Base-by-base conservation (phyloP, 2,329 filamentous ascomycete genomes). In the Fusarium hostae region DNA sequence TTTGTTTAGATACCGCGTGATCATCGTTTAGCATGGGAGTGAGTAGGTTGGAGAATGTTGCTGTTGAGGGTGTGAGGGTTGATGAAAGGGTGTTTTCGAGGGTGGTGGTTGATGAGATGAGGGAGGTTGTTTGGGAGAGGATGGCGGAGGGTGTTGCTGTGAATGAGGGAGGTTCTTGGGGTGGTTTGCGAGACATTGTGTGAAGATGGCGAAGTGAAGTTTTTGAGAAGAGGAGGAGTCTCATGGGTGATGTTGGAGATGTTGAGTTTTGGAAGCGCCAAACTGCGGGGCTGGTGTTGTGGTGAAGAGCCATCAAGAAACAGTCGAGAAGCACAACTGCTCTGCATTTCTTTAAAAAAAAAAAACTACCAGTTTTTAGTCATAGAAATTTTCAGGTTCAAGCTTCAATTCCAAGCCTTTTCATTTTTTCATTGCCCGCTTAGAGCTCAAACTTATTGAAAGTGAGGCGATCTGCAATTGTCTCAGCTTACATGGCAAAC, bases 61-160 rank as follows among this genome's bases (percentile, higher is more conserved):
- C 77, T 1, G 68, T 70, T 4, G 61, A 44, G 3, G 74, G 67
- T 1, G 73, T 73, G 12, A 77, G 58, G 4, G 57, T 39, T 1
- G 56, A 48, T 7, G 60, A 75, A 47, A 78, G 75, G 12, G 22
- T 20, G 52, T 78, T 74, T 41, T 77, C 60, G 1, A 78, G 68
- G 3, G 63, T 45, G 2, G 37, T 66, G 35, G 75, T 71, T n/a
- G 59, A 39, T 18, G 54, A 30, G 24, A 76, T 71, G 67, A 76
- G 66, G 75, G 91, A 86, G 2, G 58, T 60, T 18, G 71, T 73
- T 43, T 68, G 57, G 12, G 40, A 41, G 44, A 76, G 67, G 12
- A 78, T 68, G 16, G 59, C 40, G 1, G 59, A 56, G 6, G 71
- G 68, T 6, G 66, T 48, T 18, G 59, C 20, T 24, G 63, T 55